Conservation (phyloP, 129 eudicot genomes). For the Erigeron canadensis region DNA sequence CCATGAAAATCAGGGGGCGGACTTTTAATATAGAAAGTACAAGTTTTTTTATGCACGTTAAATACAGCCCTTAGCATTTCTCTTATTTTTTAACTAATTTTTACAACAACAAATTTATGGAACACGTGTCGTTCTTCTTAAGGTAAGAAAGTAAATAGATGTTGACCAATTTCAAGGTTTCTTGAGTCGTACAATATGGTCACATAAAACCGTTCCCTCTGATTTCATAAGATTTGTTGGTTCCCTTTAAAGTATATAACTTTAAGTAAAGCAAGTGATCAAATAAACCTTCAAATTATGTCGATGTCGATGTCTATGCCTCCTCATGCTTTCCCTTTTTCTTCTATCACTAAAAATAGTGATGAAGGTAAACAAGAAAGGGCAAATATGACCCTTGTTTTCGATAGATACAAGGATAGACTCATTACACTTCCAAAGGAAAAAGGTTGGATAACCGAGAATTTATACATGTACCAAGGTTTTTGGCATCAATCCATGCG, state of each 20-base stretch:
- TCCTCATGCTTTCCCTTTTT: conserved; percentile 1
- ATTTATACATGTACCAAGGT: conserved; percentile 35
- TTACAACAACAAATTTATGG: too few relatives aligned
- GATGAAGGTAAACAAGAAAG: conserved; percentile 13
- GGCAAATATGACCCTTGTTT: conserved; percentile 14
- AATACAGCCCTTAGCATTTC: too few relatives aligned
- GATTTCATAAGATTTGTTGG: not conserved
- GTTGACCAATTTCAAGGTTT: not conserved
- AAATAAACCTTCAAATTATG: not conserved
- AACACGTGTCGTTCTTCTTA: too few relatives aligned
- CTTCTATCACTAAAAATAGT: not conserved
- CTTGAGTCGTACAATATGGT: conserved; percentile 14
- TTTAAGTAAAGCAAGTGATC: not conserved
- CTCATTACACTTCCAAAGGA: conserved; percentile 30
- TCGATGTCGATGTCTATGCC: conserved; percentile 10
- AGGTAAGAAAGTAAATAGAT: too few relatives aligned
- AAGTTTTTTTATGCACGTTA: too few relatives aligned
- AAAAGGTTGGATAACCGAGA: conserved; percentile 43
- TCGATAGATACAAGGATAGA: conserved; percentile 19
- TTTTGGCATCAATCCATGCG: conserved; percentile 36
- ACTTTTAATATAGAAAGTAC: too few relatives aligned
- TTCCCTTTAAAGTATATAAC: not conserved
- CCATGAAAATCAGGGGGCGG: too few relatives aligned
- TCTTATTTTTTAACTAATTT: too few relatives aligned
- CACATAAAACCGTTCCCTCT: not conserved